Evolutionary conservation across 164 flowering plant genomes (phyloP), one percentile per base, ranked within the genome.

Genomic region (Berberis thunbergii): DNA sequence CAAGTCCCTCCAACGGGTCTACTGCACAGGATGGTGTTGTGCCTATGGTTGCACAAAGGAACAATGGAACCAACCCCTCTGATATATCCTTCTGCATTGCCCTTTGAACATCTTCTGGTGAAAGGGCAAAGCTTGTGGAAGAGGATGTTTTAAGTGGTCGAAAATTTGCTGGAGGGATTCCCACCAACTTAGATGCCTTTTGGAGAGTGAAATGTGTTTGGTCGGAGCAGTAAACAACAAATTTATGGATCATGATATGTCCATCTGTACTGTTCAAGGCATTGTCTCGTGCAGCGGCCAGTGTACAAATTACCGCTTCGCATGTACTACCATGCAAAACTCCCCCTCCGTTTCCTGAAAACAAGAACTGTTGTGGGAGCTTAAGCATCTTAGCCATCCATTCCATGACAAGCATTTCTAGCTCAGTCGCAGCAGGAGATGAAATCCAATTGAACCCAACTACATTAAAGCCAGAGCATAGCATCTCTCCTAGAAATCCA

Each of bases 371-470:
- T 2, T 67, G 60, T 1, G 86, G 87, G 3, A 81, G 79, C 55
- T 70, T 65, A 6, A 83, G 81, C 77, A 77, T 65, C 41, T 79
- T 68, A 0, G 71, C 81, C 0, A 81, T 68, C 85, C 83, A 83
- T 41, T 83, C 82, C 83, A 83, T 78, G 13, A 83, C 85, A 6
- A 79, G 68, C 43, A 39, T 66, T 49, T 83, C 85, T 0, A 83
- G 78, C 72, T 83, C 85, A 0, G 87, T 83, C 1, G 87, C 83
- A 50, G 54, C 54, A 7, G 54, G 54, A 4, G 54, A 50, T 2
- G 54, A 50, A 10, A 50, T 50, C 54, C 96, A 88, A 64, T 76
- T 88, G 70, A 88, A 88, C 0, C 88, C 90, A 0, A 83, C 86
- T 0, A 82, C 78, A 58, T 79, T 81, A 45, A 88, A 78, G 0